Base-by-base conservation (phyloP, 352 stramenopile species). In the Pythium volutum region DNA sequence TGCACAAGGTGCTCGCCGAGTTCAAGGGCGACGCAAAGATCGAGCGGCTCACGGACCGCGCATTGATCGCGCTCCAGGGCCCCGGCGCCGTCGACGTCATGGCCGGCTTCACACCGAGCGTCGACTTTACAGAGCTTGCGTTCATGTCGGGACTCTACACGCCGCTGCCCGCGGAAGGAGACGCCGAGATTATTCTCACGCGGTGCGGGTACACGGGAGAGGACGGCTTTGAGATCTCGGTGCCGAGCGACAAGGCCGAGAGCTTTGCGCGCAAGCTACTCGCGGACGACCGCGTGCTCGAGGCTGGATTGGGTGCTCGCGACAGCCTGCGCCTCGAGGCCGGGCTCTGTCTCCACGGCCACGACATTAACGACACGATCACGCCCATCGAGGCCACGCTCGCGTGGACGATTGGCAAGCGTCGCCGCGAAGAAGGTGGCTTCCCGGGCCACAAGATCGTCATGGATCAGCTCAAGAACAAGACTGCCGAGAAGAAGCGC, bases 121-220 rank as follows among this genome's bases (percentile, higher is more conserved):
- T 98, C 23, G 80, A 99, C 75, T 71, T 99, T 15, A 80, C 75
- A 29, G 82, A 93, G 34, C 89, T 99, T 55, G 84, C 84, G 34
- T 99, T 99, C 76, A 99, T 99, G 97, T 97, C 90, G 31, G 93
- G 96, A 31, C 58, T 82, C 7, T 92, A 95, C 76, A 95, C 84
- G 26, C 87, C 87, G 2, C 73, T 99, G 33, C 74, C 70, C 33
- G 61, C 65, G 15, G 66, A 70, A 31, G 66, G 65, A 31, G 66
- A 63, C 15, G 83, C 91, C 66, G 84, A 97, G 38, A 88, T 91
- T 23, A 90, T 92, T 34, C 65, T 98, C 45, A 97, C 89, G 16
- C 96, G 97, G 64, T 99, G 97, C 74, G 97, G 97, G 12, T 99
- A 99, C 87, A 99, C 97, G 31, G 97, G 97, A 27, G 97, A 99